Conservation (phyloP, 2,329 filamentous ascomycete species). For the Sarocladium kiliense region DNA sequence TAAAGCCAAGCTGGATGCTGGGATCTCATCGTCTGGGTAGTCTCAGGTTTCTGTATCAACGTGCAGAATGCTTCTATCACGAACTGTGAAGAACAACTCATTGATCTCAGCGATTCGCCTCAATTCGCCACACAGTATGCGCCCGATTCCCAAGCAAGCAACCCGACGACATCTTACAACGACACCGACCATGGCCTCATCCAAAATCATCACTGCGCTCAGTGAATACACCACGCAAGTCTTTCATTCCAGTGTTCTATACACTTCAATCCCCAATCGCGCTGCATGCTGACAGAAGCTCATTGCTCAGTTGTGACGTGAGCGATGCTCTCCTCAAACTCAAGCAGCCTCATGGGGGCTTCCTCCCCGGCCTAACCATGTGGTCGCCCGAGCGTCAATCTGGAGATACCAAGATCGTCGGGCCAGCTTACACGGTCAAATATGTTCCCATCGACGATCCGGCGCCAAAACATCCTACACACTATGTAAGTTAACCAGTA, state of each 20-base stretch:
- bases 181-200: not conserved
- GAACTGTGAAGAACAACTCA: not conserved
- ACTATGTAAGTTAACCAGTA: constrained; percentile 36
- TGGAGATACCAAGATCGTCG: constrained; percentile 46
- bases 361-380: constrained; percentile 48
- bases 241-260: too few species aligned
- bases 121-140: too few species aligned
- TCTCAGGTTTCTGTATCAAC: too few species aligned
- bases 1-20: too few species aligned
- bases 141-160: too few species aligned
- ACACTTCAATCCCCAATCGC: too few species aligned
- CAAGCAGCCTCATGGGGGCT: constrained; percentile 43
- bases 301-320: constrained; percentile 11
- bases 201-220: not conserved
- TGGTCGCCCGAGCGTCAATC: constrained; percentile 47
- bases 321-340: constrained; percentile 45
- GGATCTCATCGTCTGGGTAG: too few species aligned
- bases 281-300: too few species aligned
- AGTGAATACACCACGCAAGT: constrained; percentile 1
- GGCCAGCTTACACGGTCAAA: constrained; percentile 49
- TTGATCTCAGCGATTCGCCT: not conserved
- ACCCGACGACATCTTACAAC: not conserved
- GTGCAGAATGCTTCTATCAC: not conserved
- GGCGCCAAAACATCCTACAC: constrained; percentile 35
- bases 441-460: constrained; percentile 43